phyloP scores from a whole-genome alignment of 345 rosid species.

The Populus simonii region DNA sequence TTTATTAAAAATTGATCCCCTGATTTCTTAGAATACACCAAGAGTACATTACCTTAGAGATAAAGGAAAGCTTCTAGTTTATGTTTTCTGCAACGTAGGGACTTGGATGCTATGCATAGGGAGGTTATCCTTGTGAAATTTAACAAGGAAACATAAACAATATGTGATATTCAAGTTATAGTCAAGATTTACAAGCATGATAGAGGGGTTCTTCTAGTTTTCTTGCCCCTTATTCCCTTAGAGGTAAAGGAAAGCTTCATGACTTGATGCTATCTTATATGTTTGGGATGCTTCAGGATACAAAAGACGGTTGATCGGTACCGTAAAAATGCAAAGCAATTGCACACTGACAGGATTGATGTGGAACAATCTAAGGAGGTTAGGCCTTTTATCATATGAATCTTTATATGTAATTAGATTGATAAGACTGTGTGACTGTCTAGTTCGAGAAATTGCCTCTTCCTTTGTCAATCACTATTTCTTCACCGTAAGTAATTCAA shows the following conservation, averaged over 20 bases:
- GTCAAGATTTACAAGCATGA: not conserved
- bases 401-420: not conserved
- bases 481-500: not conserved
- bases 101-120: not conserved
- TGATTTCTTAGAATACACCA: too few relatives aligned
- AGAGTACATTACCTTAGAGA: too few relatives aligned
- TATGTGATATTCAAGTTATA: not conserved
- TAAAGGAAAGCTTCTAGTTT: too few relatives aligned
- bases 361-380: constrained; percentile 25
- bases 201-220: not conserved
- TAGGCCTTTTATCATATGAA: not conserved
- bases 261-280: not conserved
- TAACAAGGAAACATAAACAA: not conserved
- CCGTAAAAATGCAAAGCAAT: constrained; percentile 23
- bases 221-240: not conserved
- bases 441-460: not conserved
- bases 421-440: not conserved
- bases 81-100: not conserved
- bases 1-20: too few relatives aligned
- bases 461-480: not conserved
- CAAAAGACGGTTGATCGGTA: constrained; percentile 46
- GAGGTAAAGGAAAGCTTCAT: not conserved
- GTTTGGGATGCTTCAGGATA: constrained; percentile 31
- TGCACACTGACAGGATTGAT: constrained; percentile 15
- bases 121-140: not conserved